A percentile compares a stretch with the other conserved stretches of the same genome.
Evolutionary conservation across 768 basidiomycete species (phyloP).

Genomic region (Mrakia frigida): DNA sequence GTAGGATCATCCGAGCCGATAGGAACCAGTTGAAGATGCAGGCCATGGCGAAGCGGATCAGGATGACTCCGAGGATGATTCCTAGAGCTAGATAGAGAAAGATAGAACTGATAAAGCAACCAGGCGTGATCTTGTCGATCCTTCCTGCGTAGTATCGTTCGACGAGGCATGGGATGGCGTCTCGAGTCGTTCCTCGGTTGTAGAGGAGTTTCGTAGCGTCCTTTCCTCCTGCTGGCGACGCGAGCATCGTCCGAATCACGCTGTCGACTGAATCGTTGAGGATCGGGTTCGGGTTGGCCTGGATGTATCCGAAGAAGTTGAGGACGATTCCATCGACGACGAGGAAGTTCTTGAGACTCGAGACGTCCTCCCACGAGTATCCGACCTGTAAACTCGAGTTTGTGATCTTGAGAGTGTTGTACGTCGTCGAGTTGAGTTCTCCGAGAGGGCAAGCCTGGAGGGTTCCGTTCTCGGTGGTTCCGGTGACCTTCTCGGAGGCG

Average conservation of each 20-base stretch:
- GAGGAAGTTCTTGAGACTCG: conserved; percentile 63
- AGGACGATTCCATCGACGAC: conserved; percentile 91
- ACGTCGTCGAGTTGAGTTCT: conserved; percentile 56
- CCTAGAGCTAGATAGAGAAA: conserved; percentile 85
- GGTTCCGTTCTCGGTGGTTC: conserved; percentile 41
- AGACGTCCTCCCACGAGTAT: conserved; percentile 86
- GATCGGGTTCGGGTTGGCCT: conserved; percentile 62
- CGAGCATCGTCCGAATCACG: conserved; percentile 70
- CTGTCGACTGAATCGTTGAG: conserved; percentile 70
- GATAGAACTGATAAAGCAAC: conserved; percentile 84
- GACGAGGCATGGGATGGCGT: conserved; percentile 70
- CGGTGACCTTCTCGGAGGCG: conserved; percentile 40
- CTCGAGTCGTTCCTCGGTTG: conserved; percentile 59
- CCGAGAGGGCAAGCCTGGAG: conserved; percentile 60
- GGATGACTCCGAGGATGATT: conserved; percentile 82
- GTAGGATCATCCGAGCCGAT: conserved; percentile 70
- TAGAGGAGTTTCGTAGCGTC: conserved; percentile 87
- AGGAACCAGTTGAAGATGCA: conserved; percentile 96
- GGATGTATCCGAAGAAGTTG: conserved; percentile 82
- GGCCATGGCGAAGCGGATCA: conserved; percentile 92
- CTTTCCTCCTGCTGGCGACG: conserved; percentile 59
- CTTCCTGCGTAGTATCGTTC: conserved; percentile 86
- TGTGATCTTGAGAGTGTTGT: conserved; percentile 57
- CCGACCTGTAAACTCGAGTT: conserved; percentile 69
- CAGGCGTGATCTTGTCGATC: conserved; percentile 94